phyloP scores from a whole-genome alignment of 2,329 filamentous ascomycete species.

The Cordyceps cicadae region DNA sequence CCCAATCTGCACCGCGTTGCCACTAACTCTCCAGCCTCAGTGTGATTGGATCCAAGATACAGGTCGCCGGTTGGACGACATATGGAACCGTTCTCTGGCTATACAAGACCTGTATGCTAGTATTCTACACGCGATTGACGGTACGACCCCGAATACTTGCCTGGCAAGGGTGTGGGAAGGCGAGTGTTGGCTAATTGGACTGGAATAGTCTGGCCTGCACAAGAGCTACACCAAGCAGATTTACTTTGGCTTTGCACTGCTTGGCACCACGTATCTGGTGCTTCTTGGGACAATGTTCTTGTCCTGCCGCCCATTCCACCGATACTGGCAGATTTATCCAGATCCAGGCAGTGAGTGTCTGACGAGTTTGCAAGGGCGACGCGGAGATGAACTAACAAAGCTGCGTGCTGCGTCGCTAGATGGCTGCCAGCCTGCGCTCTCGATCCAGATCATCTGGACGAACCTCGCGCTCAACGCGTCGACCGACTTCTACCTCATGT shows the following conservation, averaged over 20 bases:
- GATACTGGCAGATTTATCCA: slow-evolving; percentile 35
- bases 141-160: slow-evolving; percentile 17
- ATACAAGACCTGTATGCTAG: slow-evolving; percentile 42
- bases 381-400: slow-evolving; percentile 30
- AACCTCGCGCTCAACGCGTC: slow-evolving; percentile 28
- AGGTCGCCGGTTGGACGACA: slow-evolving; percentile 42
- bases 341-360: slow-evolving; percentile 30
- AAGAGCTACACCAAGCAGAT: slow-evolving; percentile 21
- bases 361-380: too few relatives aligned
- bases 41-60: slow-evolving; percentile 44
- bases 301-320: slow-evolving; percentile 26
- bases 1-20: background rate
- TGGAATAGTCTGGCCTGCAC: slow-evolving; percentile 19
- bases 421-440: slow-evolving; percentile 31
- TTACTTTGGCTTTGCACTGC: slow-evolving; percentile 25
- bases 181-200: slow-evolving; percentile 16
- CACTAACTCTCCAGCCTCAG: slow-evolving; percentile 19
- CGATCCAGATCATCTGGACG: slow-evolving; percentile 30
- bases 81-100: slow-evolving; percentile 44
- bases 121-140: slow-evolving; percentile 45
- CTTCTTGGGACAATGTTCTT: slow-evolving; percentile 26
- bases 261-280: slow-evolving; percentile 25
- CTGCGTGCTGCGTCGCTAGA: slow-evolving; percentile 30
- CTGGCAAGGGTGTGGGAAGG: too few relatives aligned
- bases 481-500: slow-evolving; percentile 33